A percentile compares a stretch with the other conserved stretches of the same genome.
phyloP scores from a whole-genome alignment of 2,329 filamentous ascomycete species.

The Phialophora tarda region DNA sequence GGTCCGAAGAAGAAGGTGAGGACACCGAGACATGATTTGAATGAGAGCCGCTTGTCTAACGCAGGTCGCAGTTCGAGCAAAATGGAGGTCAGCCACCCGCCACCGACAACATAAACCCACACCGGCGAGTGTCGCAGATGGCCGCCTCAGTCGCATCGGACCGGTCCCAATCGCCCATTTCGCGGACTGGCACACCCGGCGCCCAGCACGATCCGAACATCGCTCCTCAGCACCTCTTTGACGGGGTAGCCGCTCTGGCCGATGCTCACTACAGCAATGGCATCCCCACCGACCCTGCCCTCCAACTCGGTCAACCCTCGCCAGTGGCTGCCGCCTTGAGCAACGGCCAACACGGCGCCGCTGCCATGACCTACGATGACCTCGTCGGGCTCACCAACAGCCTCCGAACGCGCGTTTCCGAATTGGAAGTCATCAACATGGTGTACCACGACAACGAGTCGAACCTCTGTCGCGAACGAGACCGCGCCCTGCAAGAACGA shows the following conservation, averaged over 20 bases:
- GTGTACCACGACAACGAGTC: conserved; percentile 60
- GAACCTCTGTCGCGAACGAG: conserved; percentile 67
- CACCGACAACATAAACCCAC: conserved; percentile 61
- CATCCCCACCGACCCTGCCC: conserved; percentile 57
- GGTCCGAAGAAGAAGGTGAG: conserved; percentile 82
- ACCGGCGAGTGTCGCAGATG: conserved; percentile 73
- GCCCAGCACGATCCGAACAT: conserved; percentile 71
- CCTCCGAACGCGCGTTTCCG: conserved; percentile 92
- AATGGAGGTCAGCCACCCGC: conserved; percentile 65
- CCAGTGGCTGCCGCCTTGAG: conserved; percentile 61
- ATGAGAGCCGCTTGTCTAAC: conserved; percentile 13
- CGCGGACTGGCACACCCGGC: conserved; percentile 77
- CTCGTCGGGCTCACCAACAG: conserved; percentile 79
- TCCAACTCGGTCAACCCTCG: conserved; percentile 63
- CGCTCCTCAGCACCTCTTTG: conserved; percentile 78
- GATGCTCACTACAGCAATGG: conserved; percentile 69
- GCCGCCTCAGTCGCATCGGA: conserved; percentile 74
- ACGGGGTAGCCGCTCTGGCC: conserved; percentile 67
- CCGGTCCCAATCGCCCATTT: conserved; percentile 77
- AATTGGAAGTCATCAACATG: conserved; percentile 90
- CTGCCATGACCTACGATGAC: conserved; percentile 74
- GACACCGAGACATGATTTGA: conserved; percentile 34
- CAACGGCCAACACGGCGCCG: conserved; percentile 69
- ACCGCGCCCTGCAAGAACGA: conserved; percentile 78
- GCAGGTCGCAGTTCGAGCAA: conserved; percentile 51